phyloP scores from a whole-genome alignment of 2,329 filamentous ascomycete genomes.

The Penicillium sp. region DNA sequence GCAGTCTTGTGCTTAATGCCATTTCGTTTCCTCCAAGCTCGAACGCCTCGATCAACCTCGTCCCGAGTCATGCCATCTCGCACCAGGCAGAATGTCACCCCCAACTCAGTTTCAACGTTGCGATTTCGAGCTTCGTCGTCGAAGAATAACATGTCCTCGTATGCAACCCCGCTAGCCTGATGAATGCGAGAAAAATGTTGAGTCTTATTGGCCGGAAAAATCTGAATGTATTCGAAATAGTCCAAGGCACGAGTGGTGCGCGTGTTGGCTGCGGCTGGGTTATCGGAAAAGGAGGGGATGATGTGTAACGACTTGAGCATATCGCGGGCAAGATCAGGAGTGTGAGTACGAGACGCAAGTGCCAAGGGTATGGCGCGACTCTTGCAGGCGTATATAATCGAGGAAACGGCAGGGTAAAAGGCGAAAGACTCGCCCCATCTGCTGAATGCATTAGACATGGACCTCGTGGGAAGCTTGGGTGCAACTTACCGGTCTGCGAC shows the following conservation, averaged over 20 bases:
- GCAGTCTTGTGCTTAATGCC: constrained; percentile 38
- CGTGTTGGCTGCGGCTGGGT: constrained; percentile 35
- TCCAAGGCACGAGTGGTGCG: constrained; percentile 48
- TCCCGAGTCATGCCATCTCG: constrained; percentile 68
- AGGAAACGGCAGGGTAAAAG: constrained; percentile 66
- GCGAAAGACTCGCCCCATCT: constrained; percentile 59
- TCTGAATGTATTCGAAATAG: constrained; percentile 55
- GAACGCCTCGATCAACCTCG: constrained; percentile 73
- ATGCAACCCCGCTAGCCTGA: constrained; percentile 63
- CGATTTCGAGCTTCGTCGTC: constrained; percentile 84
- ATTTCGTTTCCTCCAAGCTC: constrained; percentile 71
- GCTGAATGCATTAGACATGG: constrained; percentile 3
- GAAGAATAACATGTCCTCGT: constrained; percentile 88
- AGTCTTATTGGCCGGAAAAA: constrained; percentile 73
- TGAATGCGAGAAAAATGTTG: constrained; percentile 72
- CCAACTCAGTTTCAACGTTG: constrained; percentile 67
- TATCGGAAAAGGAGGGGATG: constrained; percentile 42
- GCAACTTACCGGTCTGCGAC: constrained; percentile 37
- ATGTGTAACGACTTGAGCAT: constrained; percentile 70
- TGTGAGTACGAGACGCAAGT: constrained; percentile 72
- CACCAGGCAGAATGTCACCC: constrained; percentile 79
- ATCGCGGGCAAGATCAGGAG: constrained; percentile 72
- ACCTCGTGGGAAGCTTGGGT: not conserved
- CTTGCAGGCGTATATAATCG: constrained; percentile 58
- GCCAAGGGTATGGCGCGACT: constrained; percentile 54